Percentiles rank a stretch among this genome's conserved stretches.
phyloP scores from a whole-genome alignment of 331 rosid species.

The Saraca asoca region DNA sequence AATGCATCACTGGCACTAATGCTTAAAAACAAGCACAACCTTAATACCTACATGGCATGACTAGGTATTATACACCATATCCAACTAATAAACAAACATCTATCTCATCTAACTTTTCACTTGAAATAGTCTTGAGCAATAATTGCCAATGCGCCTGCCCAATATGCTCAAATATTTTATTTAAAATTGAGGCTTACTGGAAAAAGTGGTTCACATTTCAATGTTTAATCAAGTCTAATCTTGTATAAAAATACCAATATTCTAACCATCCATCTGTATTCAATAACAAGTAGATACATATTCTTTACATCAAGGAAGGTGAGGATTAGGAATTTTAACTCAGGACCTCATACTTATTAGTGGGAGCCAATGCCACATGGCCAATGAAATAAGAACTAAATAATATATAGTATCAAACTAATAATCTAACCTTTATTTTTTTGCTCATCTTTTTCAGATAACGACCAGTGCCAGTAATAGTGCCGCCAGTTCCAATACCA shows the following conservation, averaged over 20 bases:
- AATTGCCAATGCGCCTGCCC: slow-evolving; percentile 4
- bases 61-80: too few relatives aligned
- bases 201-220: slow-evolving; percentile 1
- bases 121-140: too few relatives aligned
- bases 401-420: slow-evolving; percentile 8
- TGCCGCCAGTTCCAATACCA: slow-evolving; percentile 95
- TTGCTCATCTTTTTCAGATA: slow-evolving; percentile 77
- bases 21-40: too few relatives aligned
- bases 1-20: slow-evolving; percentile 7
- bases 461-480: slow-evolving; percentile 85
- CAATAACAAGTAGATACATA: not conserved
- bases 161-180: not conserved
- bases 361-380: slow-evolving; percentile 22
- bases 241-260: slow-evolving; percentile 11
- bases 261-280: not conserved
- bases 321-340: slow-evolving; percentile 9
- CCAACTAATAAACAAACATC: too few relatives aligned
- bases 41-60: too few relatives aligned
- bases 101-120: too few relatives aligned
- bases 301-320: not conserved
- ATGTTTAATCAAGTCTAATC: slow-evolving; percentile 20
- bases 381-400: slow-evolving; percentile 24
- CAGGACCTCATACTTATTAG: slow-evolving; percentile 5
- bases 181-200: not conserved
- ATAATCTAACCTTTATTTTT: slow-evolving; percentile 59